Percentiles rank a stretch among this genome's conserved stretches.
phyloP scores from a whole-genome alignment of 2,329 filamentous ascomycete species.

The Apiospora pterosperma region DNA sequence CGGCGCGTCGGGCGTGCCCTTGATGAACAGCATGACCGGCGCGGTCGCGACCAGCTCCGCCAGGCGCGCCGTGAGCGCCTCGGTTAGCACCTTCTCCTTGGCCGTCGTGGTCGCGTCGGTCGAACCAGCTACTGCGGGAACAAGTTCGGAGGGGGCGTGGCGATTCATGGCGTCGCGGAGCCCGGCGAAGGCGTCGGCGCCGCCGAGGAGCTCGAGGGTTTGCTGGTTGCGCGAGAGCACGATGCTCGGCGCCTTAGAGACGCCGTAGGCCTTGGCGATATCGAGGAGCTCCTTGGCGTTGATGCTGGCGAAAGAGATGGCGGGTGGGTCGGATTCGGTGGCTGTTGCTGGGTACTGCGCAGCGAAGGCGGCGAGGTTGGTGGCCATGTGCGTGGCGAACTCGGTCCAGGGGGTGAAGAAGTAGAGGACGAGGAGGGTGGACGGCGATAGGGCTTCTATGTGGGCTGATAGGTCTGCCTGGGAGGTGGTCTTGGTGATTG shows the following conservation, averaged over 20 bases:
- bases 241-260: constrained; percentile 83
- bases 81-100: constrained; percentile 64
- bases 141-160: too few relatives aligned
- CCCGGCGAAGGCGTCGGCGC: too few relatives aligned
- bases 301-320: constrained; percentile 81
- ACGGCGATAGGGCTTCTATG: constrained; percentile 61
- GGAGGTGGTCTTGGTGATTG: constrained; percentile 72
- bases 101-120: constrained; percentile 31
- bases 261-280: constrained; percentile 87
- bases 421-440: constrained; percentile 78
- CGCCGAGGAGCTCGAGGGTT: constrained; percentile 29
- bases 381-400: constrained; percentile 91
- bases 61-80: constrained; percentile 80
- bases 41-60: constrained; percentile 88
- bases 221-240: too few relatives aligned
- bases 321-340: constrained; percentile 55
- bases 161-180: too few relatives aligned
- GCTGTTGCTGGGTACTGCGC: constrained; percentile 82
- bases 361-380: constrained; percentile 80
- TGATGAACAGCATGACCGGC: constrained; percentile 98
- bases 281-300: constrained; percentile 94
- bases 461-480: constrained; percentile 70
- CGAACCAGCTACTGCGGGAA: too few relatives aligned
- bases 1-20: constrained; percentile 80
- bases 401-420: constrained; percentile 98